Evolutionary conservation across 768 basidiomycete genomes (phyloP), one percentile per base, ranked within the genome.

Genomic region (Amanita exitialis): DNA sequence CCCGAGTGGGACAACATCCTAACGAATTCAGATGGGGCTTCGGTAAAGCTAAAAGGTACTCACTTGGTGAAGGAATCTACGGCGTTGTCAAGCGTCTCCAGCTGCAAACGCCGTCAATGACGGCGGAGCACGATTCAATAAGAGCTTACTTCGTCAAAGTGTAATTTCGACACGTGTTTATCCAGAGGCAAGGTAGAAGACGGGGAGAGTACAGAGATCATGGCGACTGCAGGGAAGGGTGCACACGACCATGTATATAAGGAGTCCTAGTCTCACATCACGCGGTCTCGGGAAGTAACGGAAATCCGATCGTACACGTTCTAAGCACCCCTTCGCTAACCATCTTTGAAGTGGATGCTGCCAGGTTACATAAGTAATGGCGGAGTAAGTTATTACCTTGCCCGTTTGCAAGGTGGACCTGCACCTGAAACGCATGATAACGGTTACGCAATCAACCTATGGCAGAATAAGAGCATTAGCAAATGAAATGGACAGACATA

Each of bases 1-100:
- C 76, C 74, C 15, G 77, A 74, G 51, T 67, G 66, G 36, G 73
- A 57, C 43, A 79, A 67, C 49, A 80, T 64, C 55, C 81, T 84
- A 25, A 9, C 12, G 18, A 9, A 4, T 41, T n/a, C 18, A 20
- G 25, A 43, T 27, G 25, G 23, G 21, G 4, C 12, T 16, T 28
- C 45, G 9, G 38, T 21, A 12, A 36, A 23, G 20, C 30, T 27
- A n/a, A 23, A 25, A 18, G 23, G 13, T 30, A 65, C 75, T 50
- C 39, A 86, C 83, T 78, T 72, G 34, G 78, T 77, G 59, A 83
- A 83, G 36, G 77, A 73, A 55, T 75, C 72, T 39, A 84, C 65
- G n/a, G 81, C 81, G 54, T 81, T 79, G 44, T 67, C 64, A 39
- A 78, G 63, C 55, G 71, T 72, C 50, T 74, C 74, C 30, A 79